These are phyloP conservation scores for Pleurotus citrinopileatus DNA, from an alignment of 768 basidiomycete species.

Conservation along the genomic window DNA sequence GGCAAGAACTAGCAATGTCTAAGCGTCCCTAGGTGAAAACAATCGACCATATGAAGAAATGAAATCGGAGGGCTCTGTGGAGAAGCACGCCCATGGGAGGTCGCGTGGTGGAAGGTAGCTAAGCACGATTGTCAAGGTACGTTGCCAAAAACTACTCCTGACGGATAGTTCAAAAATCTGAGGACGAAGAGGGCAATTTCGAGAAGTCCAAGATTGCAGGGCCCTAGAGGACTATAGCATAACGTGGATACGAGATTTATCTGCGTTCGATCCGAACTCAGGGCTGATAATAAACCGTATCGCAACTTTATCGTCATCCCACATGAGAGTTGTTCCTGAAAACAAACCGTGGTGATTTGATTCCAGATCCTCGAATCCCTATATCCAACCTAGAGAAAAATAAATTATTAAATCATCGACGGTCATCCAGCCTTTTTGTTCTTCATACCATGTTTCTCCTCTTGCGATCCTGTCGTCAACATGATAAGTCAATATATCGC, in stretches of 20 bases:
- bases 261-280: neutral
- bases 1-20: too few relatives aligned
- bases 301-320: slow-evolving; percentile 7
- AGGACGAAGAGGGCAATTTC: slow-evolving; percentile 3
- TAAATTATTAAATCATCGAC: too few relatives aligned
- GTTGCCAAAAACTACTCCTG: slow-evolving; percentile 8
- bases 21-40: slow-evolving; percentile 11
- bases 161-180: neutral
- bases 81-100: slow-evolving; percentile 16
- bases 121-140: slow-evolving; percentile 31
- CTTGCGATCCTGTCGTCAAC: neutral
- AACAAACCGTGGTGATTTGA: neutral
- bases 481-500: neutral
- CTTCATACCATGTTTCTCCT: too few relatives aligned
- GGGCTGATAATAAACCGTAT: slow-evolving; percentile 3
- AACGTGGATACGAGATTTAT: slow-evolving; percentile 4
- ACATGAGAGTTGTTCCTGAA: slow-evolving; percentile 2
- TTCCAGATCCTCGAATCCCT: too few relatives aligned
- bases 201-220: neutral
- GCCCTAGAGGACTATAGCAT: neutral
- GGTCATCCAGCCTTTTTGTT: too few relatives aligned
- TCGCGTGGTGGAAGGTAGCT: slow-evolving; percentile 30
- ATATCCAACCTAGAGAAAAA: too few relatives aligned
- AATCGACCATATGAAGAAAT: slow-evolving; percentile 15
- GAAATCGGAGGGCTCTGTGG: slow-evolving; percentile 13